phyloP scores from a whole-genome alignment of 192 early-diverging fungal species.

The Backusella luteola region DNA sequence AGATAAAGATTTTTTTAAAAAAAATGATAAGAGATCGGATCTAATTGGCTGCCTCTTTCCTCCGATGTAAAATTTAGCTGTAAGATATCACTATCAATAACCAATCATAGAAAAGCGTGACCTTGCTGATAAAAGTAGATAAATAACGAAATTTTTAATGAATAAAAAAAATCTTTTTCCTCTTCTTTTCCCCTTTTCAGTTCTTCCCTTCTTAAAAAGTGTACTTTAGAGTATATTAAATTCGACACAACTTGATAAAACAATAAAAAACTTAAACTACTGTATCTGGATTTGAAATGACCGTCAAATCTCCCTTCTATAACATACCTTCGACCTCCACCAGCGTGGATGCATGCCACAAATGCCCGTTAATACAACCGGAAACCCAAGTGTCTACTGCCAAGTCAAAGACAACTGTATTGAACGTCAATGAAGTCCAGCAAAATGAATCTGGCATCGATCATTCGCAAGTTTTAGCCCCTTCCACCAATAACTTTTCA shows the following conservation, averaged over 20 bases:
- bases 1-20: neutral
- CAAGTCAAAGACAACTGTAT: neutral
- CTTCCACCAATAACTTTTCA: constrained; percentile 30
- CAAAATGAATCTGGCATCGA: constrained; percentile 37
- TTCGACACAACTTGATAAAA: neutral
- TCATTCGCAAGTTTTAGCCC: constrained; percentile 5
- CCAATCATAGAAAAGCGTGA: constrained; percentile 13
- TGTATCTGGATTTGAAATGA: constrained; percentile 13
- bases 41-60: neutral
- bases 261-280: neutral
- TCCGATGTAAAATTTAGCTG: constrained; percentile 3
- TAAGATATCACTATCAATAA: constrained; percentile 9
- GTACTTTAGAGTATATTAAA: constrained; percentile 4
- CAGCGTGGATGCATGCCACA: constrained; percentile 38
- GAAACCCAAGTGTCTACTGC: constrained; percentile 11
- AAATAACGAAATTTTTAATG: constrained; percentile 6
- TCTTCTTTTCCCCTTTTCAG: constrained; percentile 3
- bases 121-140: constrained; percentile 7
- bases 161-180: neutral
- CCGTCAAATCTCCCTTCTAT: constrained; percentile 34
- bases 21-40: constrained; percentile 5
- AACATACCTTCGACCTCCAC: constrained; percentile 39
- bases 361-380: constrained; percentile 28
- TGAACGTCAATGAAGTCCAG: constrained; percentile 14
- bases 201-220: constrained; percentile 6